Conservation (phyloP, 106 monocot species). For the Platanthera guangdongensis region DNA sequence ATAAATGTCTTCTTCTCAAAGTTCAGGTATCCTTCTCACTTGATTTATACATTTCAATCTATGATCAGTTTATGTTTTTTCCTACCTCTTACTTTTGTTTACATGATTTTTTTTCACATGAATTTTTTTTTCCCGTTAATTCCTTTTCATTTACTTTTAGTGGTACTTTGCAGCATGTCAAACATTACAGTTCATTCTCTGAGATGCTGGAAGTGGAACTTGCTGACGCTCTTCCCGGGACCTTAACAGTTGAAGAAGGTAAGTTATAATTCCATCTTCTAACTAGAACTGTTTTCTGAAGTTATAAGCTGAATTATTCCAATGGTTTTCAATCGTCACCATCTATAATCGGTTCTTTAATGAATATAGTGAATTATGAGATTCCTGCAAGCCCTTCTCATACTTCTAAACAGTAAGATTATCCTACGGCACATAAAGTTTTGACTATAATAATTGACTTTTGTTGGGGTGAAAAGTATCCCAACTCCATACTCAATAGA, state of each 20-base stretch:
- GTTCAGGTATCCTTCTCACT: conserved; percentile 53
- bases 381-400: neutral
- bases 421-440: neutral
- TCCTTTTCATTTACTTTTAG: neutral
- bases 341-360: neutral
- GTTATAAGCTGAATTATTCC: neutral
- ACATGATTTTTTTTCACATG: neutral
- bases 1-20: conserved; percentile 68
- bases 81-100: neutral
- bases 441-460: neutral
- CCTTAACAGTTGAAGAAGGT: conserved; percentile 75
- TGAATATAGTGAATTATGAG: neutral
- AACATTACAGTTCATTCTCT: conserved; percentile 50
- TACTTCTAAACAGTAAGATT: neutral
- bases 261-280: neutral
- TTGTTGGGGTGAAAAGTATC: too few species aligned
- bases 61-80: neutral
- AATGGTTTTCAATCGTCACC: neutral
- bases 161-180: conserved; percentile 49
- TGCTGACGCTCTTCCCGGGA: conserved; percentile 65
- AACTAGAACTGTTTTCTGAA: neutral
- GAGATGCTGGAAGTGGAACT: conserved; percentile 79
- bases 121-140: neutral
- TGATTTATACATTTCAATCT: neutral
- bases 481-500: too few species aligned